A percentile compares a stretch with the other conserved stretches of the same genome.
Evolutionary conservation across 169 alveolate genomes (phyloP).

Genomic region (Cryptosporidium canis): DNA sequence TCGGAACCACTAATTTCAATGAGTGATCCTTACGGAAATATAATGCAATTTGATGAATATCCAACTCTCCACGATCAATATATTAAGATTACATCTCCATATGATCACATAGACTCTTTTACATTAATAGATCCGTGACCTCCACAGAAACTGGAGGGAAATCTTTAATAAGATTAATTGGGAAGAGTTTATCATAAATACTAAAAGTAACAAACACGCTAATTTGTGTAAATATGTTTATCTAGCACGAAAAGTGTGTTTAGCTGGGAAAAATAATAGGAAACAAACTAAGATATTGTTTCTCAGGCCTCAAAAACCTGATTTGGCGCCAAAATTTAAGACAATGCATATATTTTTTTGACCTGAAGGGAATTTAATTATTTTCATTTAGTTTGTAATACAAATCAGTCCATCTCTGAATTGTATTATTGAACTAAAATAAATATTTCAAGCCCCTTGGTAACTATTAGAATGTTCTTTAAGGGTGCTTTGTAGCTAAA

Average conservation of each 20-base stretch:
- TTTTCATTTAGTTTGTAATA: background rate
- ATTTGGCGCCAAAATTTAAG: background rate
- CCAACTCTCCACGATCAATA: conserved; percentile 20
- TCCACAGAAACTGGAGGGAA: background rate
- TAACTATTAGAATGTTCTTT: background rate
- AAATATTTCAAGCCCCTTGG: background rate
- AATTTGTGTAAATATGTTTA: background rate
- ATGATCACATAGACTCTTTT: conserved; percentile 46
- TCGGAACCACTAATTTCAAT: conserved; percentile 59
- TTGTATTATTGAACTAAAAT: background rate
- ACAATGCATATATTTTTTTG: conserved; percentile 3
- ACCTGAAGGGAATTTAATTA: background rate
- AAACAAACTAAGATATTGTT: background rate
- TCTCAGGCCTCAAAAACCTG: background rate
- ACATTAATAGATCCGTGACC: conserved; percentile 57
- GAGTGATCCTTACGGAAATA: conserved; percentile 36
- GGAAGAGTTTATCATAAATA: background rate
- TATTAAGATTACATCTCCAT: conserved; percentile 48
- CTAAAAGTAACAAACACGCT: background rate
- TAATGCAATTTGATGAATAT: conserved; percentile 29
- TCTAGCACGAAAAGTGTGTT: background rate
- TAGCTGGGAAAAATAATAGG: background rate
- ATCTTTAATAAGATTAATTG: background rate
- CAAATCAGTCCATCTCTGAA: background rate
- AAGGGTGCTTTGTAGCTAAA: background rate